phyloP scores from a whole-genome alignment of 768 basidiomycete species.

The Termitomyces sp. region DNA sequence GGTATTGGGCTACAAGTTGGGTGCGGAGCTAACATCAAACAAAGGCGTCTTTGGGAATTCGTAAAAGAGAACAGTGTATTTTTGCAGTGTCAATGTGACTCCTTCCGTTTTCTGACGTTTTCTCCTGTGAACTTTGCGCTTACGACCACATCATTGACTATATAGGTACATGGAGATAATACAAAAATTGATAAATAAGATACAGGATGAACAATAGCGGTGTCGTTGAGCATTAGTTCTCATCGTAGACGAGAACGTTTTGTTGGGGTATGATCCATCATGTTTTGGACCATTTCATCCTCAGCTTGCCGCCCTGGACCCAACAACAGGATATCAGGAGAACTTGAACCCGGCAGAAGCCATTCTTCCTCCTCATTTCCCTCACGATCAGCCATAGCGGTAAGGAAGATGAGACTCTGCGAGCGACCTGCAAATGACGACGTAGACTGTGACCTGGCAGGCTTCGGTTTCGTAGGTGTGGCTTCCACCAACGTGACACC shows the following conservation, averaged over 20 bases:
- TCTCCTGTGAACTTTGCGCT: background rate
- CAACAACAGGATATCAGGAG: slow-evolving; percentile 38
- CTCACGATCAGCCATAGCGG: background rate
- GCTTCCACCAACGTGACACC: slow-evolving; percentile 50
- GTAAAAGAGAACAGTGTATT: slow-evolving; percentile 11
- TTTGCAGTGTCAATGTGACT: background rate
- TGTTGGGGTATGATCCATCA: slow-evolving; percentile 10
- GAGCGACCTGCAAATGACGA: slow-evolving; percentile 7
- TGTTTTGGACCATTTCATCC: background rate
- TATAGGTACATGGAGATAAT: background rate
- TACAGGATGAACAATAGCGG: background rate
- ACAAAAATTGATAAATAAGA: background rate
- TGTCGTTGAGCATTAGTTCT: background rate
- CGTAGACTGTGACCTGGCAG: slow-evolving; percentile 6
- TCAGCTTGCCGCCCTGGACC: slow-evolving; percentile 2
- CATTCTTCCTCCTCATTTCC: slow-evolving; percentile 34
- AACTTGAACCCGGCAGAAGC: slow-evolving; percentile 39
- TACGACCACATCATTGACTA: background rate
- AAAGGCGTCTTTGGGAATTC: slow-evolving; percentile 48
- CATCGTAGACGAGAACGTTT: slow-evolving; percentile 12
- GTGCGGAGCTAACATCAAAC: slow-evolving; percentile 69
- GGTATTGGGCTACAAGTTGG: slow-evolving; percentile 65
- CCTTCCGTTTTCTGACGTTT: background rate
- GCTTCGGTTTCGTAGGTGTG: slow-evolving; percentile 39
- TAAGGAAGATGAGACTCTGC: slow-evolving; percentile 5